phyloP scores from a whole-genome alignment of 2,329 filamentous ascomycete species.

The Graphiopsis chlorocephala region DNA sequence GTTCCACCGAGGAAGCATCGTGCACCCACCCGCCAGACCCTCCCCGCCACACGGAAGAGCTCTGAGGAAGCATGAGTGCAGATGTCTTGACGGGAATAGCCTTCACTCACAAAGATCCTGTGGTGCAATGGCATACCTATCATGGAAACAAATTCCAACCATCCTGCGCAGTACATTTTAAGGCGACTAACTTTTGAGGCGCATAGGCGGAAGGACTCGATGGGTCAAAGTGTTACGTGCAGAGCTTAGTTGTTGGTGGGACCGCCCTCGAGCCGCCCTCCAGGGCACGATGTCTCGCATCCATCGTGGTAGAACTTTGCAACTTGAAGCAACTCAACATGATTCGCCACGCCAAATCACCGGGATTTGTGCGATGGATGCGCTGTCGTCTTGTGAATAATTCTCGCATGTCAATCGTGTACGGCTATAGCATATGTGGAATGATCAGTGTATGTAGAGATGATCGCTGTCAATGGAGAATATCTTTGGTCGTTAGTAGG shows the following conservation, averaged over 20 bases:
- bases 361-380: neutral
- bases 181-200: neutral
- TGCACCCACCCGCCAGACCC: neutral
- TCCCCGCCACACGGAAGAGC: neutral
- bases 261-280: neutral
- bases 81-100: neutral
- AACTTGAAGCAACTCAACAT: neutral
- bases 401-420: neutral
- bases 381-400: neutral
- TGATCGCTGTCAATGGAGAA: neutral
- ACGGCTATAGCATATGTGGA: neutral
- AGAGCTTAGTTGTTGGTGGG: neutral
- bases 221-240: neutral
- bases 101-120: neutral
- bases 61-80: neutral
- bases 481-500: neutral
- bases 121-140: neutral
- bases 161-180: neutral
- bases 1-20: neutral
- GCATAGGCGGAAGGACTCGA: neutral
- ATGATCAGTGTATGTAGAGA: neutral
- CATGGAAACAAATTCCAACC: neutral
- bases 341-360: neutral
- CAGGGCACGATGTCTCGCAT: neutral
- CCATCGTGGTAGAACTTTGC: neutral